Evolutionary conservation across 1,284 basidiomycete species (phyloP).

Genomic region (Trichosporon ovoides): DNA sequence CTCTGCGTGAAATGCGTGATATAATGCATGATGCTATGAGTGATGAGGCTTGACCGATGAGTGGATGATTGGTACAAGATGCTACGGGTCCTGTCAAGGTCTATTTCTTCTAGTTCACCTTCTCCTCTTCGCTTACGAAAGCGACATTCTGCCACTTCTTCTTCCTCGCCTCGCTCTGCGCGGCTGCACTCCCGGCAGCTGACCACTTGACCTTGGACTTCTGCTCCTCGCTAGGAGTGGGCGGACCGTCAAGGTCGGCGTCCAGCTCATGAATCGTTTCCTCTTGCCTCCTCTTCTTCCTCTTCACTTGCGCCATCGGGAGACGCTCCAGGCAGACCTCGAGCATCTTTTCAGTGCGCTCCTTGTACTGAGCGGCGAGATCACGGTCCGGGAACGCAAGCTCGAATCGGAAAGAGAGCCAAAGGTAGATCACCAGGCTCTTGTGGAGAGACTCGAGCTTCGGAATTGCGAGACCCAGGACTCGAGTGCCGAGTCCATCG

Average conservation of each 20-base stretch:
- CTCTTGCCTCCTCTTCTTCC: slow-evolving; percentile 23
- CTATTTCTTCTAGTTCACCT: background rate
- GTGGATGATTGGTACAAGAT: background rate
- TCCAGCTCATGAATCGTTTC: background rate
- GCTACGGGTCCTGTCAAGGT: slow-evolving; percentile 1
- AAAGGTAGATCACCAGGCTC: slow-evolving; percentile 74
- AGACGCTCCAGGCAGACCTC: slow-evolving; percentile 51
- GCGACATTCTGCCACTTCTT: background rate
- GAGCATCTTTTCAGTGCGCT: slow-evolving; percentile 63
- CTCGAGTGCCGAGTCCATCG: slow-evolving; percentile 17
- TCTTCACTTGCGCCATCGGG: slow-evolving; percentile 24
- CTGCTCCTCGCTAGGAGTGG: background rate
- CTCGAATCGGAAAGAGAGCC: slow-evolving; percentile 74
- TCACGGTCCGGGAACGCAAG: slow-evolving; percentile 63
- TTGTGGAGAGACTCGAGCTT: slow-evolving; percentile 78
- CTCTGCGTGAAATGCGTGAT: background rate
- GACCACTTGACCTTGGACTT: background rate
- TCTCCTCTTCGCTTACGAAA: background rate
- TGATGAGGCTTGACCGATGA: slow-evolving; percentile 5
- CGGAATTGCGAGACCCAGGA: slow-evolving; percentile 38
- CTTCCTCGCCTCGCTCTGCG: background rate
- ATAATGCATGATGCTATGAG: slow-evolving; percentile 6
- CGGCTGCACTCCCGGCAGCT: background rate
- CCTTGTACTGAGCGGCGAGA: slow-evolving; percentile 58
- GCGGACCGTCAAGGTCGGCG: background rate